Evolutionary conservation across 345 rosid genomes (phyloP).

Genomic region (Eutrema japonicum): DNA sequence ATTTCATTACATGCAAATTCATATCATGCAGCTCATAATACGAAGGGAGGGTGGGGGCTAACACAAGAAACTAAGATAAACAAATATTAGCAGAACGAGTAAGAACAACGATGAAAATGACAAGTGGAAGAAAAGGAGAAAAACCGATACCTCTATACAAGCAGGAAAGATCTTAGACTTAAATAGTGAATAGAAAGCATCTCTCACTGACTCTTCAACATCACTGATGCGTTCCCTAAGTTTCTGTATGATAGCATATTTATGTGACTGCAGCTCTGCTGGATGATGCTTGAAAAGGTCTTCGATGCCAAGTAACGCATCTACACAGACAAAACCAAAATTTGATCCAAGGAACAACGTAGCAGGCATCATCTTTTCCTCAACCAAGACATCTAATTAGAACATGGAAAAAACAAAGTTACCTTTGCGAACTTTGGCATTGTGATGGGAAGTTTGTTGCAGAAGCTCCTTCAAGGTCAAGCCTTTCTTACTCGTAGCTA

Average conservation of each 20-base stretch:
- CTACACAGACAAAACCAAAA: constrained; percentile 49
- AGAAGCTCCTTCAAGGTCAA: constrained; percentile 85
- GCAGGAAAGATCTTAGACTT: constrained; percentile 63
- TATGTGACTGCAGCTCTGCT: constrained; percentile 62
- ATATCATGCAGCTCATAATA: not conserved
- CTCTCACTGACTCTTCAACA: constrained; percentile 66
- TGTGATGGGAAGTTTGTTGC: constrained; percentile 81
- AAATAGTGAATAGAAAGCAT: constrained; percentile 62
- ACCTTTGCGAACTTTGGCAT: constrained; percentile 85
- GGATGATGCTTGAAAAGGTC: constrained; percentile 74
- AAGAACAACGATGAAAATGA: not conserved
- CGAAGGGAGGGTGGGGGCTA: not conserved
- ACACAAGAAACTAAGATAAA: constrained; percentile 13
- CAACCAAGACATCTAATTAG: constrained; percentile 1
- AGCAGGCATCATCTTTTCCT: not conserved
- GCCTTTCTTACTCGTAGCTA: constrained; percentile 90
- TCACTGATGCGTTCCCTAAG: constrained; percentile 74
- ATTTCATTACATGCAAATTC: not conserved
- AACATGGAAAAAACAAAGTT: not conserved
- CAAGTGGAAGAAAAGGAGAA: constrained; percentile 5
- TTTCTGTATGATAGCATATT: constrained; percentile 62
- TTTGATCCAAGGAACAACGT: constrained; percentile 19
- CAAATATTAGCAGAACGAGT: not conserved
- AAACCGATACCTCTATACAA: constrained; percentile 67
- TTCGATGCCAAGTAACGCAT: constrained; percentile 72